Evolutionary conservation across 345 rosid species (phyloP), one percentile per base, ranked within the genome.

Genomic region (Kandelia obovata): DNA sequence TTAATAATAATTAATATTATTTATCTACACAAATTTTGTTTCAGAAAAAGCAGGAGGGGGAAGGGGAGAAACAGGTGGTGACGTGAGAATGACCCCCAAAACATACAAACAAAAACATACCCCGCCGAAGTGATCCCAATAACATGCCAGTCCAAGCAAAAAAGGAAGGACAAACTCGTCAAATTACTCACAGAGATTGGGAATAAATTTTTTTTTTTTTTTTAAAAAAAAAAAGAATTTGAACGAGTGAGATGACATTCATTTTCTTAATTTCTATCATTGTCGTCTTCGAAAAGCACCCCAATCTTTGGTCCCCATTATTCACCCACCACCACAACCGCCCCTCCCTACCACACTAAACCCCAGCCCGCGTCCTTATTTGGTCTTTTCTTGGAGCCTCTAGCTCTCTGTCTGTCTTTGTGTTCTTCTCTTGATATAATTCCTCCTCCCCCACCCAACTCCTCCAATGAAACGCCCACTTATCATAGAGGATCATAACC

Each of bases 281-380:
- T 87, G 98, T 92, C 98, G 70, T 82, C 83, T 83, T 88, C 89
- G 86, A 84, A 72, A 75, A 58, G 75, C 73, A 75, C 76, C 76
- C 85, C 76, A 83, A 71, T 46, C 16, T 56, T 64, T 49, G 75
- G 74, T 66, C 74, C 59, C 78, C 66, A 34, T 68, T 58, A 11
- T 16, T 2, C 47, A 39, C 47, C 49, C 49, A 39, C 15, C 15
- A 9, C 56, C 51, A 46, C 17, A 68, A 71, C 65, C 78, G 13
- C 43, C 37, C 11, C 79, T 74, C 59, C 30, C 53, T 21, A 23
- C 69, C 70, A 20, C 23, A 39, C 51, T 70, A 47, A 43, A 11
- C 59, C 34, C 39, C 26, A 2, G 8, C 69, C 64, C 7, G 35
- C 37, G 6, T 31, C 62, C 53, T 57, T 23, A 53, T 31, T 9